These are phyloP conservation scores for Mycogone perniciosa DNA, from an alignment of 2,329 filamentous ascomycete species.

Conservation along the genomic window DNA sequence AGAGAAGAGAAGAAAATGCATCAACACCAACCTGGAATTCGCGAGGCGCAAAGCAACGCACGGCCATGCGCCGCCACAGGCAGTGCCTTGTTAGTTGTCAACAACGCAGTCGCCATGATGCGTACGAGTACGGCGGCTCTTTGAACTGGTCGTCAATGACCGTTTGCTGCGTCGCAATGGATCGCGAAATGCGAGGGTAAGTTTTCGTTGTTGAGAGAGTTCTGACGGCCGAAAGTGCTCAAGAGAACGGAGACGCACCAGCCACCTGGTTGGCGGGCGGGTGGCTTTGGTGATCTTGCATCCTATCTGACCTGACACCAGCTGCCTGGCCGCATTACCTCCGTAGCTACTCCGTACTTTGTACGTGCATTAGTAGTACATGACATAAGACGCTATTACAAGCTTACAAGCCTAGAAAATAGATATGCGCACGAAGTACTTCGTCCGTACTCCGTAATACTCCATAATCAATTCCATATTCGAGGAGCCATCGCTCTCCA, in stretches of 20 bases:
- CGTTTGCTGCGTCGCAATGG: background rate
- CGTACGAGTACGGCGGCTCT: background rate
- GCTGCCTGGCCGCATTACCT: background rate
- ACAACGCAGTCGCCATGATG: constrained; percentile 3
- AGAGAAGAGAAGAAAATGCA: background rate
- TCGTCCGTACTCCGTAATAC: too few species aligned
- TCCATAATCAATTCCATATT: too few species aligned
- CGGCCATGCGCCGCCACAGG: background rate
- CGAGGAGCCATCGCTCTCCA: too few species aligned
- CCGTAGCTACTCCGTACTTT: background rate
- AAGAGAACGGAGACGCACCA: background rate
- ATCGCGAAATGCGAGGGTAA: background rate
- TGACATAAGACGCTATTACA: too few species aligned
- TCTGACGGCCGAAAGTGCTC: too few species aligned
- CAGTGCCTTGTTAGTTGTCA: constrained; percentile 5
- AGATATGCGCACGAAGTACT: too few species aligned
- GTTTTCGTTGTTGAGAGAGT: background rate
- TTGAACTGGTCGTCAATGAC: background rate
- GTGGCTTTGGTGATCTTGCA: background rate
- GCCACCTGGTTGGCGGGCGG: background rate
- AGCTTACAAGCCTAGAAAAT: too few species aligned
- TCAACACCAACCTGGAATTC: constrained; percentile 6
- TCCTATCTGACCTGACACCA: background rate
- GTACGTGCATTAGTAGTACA: background rate
- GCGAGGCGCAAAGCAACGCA: background rate